Conservation (phyloP, 106 monocot genomes). For the Narthecium ossifragum region DNA sequence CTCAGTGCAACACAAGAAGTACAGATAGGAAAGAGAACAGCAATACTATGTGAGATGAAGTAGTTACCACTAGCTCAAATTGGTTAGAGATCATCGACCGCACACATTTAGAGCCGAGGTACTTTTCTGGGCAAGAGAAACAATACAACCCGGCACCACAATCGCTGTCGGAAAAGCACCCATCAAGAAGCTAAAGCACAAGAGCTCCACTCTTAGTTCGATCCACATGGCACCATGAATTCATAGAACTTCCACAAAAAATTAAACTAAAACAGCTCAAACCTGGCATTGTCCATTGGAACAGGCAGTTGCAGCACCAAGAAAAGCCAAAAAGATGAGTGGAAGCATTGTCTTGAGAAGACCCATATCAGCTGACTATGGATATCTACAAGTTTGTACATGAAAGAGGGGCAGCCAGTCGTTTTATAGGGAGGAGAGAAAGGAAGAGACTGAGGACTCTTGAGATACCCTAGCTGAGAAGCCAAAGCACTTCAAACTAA, state of each 20-base stretch:
- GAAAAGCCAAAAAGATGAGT: constrained; percentile 5
- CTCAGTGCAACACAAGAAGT: too few species aligned
- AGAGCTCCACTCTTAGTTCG: too few species aligned
- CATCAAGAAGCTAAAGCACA: constrained; percentile 23
- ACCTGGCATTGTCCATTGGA: constrained; percentile 36
- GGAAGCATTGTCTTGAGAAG: neutral
- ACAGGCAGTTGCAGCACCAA: constrained; percentile 20
- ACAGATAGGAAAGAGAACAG: neutral
- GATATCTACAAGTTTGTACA: too few species aligned
- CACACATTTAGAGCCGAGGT: constrained; percentile 37
- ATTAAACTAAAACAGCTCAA: neutral
- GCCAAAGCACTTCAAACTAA: too few species aligned
- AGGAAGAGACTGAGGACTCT: neutral
- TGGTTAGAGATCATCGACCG: constrained; percentile 23
- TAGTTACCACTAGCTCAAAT: constrained; percentile 34
- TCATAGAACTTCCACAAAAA: too few species aligned
- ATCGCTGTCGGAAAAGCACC: constrained; percentile 33
- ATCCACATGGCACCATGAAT: too few species aligned
- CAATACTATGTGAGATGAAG: neutral
- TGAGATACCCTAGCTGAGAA: too few species aligned
- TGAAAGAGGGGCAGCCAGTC: too few species aligned
- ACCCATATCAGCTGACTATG: constrained; percentile 29
- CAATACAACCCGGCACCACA: constrained; percentile 50
- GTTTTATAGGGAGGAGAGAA: neutral
- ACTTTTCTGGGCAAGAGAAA: constrained; percentile 30